Conservation (phyloP, 2,329 filamentous ascomycete species). For the Pyricularia grisea region DNA sequence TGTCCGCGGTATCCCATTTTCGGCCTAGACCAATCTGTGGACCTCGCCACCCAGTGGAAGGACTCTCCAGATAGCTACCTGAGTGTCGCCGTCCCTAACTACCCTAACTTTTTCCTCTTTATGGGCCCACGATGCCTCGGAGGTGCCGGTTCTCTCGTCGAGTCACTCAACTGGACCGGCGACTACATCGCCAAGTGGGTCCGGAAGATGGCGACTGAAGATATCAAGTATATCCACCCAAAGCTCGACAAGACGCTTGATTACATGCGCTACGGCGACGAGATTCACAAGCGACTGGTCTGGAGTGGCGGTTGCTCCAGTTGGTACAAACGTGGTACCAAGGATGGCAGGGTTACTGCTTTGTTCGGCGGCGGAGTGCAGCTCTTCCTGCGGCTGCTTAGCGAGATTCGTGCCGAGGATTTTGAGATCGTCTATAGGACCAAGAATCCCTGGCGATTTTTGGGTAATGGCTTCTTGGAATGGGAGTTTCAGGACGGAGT, state of each 20-base stretch:
- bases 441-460: conserved; percentile 23
- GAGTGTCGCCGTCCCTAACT: not conserved
- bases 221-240: conserved; percentile 38
- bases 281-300: conserved; percentile 25
- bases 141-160: not conserved
- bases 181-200: conserved; percentile 45
- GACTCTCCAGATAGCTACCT: not conserved
- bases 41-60: not conserved
- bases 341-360: conserved; percentile 35
- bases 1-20: not conserved
- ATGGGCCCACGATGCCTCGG: not conserved
- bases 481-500: conserved; percentile 28
- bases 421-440: conserved; percentile 38
- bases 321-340: conserved; percentile 39
- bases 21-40: not conserved
- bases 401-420: conserved; percentile 39
- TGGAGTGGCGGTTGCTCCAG: conserved; percentile 32
- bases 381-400: conserved; percentile 45
- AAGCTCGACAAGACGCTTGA: conserved; percentile 37
- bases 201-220: conserved; percentile 38
- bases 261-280: conserved; percentile 33
- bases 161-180: conserved; percentile 6
- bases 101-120: not conserved
- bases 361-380: conserved; percentile 40
- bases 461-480: conserved; percentile 43